These are phyloP conservation scores for Vitis amurensis DNA, from an alignment of 164 flowering plant genomes.

Conservation along the genomic window DNA sequence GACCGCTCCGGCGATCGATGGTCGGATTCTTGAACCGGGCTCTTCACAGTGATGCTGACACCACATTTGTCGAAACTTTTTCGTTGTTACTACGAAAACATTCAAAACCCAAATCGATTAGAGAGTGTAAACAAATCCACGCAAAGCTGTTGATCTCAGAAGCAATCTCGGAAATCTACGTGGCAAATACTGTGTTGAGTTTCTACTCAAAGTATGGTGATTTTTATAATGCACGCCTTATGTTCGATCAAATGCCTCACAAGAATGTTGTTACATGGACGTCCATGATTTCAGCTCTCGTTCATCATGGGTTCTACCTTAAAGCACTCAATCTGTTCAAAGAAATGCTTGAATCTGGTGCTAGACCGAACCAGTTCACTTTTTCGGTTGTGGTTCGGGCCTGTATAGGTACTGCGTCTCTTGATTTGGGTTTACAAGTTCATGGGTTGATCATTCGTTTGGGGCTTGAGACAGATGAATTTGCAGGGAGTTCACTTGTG, in stretches of 20 bases:
- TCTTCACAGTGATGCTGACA: background rate
- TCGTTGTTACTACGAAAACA: conserved; percentile 13
- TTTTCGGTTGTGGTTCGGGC: conserved; percentile 15
- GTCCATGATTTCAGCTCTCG: conserved; percentile 23
- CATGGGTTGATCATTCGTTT: conserved; percentile 15
- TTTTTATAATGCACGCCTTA: conserved; percentile 17
- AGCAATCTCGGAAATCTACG: conserved; percentile 6
- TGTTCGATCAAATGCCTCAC: conserved; percentile 17
- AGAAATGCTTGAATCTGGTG: conserved; percentile 21
- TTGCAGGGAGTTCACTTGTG: conserved; percentile 23
- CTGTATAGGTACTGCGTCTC: conserved; percentile 10
- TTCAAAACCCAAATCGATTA: conserved; percentile 18
- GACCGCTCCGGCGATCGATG: conserved; percentile 5
- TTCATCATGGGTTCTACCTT: conserved; percentile 8
- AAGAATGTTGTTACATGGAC: conserved; percentile 29
- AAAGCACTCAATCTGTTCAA: conserved; percentile 17
- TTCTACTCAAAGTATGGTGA: conserved; percentile 17
- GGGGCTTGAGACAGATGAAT: conserved; percentile 25
- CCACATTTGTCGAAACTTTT: conserved; percentile 1
- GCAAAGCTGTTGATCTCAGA: conserved; percentile 14
- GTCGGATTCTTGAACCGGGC: conserved; percentile 5
- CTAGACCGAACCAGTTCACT: conserved; percentile 20
- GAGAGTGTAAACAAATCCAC: conserved; percentile 24
- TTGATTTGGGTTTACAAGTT: conserved; percentile 19
- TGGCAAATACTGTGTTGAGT: conserved; percentile 18